Evolutionary conservation across 2,329 filamentous ascomycete genomes (phyloP).

Genomic region (Alternaria sp.): DNA sequence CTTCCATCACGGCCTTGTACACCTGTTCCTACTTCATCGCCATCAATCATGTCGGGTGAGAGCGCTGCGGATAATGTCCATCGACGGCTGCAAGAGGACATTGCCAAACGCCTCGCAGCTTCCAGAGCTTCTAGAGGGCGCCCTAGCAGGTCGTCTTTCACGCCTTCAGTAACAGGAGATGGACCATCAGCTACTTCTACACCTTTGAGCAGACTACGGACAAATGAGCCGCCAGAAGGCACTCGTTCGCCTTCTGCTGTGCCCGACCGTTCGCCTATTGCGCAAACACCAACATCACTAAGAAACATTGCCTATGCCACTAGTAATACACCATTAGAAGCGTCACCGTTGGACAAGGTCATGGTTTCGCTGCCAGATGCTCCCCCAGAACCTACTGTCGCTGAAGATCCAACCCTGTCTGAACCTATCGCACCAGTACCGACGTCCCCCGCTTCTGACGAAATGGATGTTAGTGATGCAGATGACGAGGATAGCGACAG

Average conservation of each 20-base stretch:
- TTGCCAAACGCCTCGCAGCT: constrained; percentile 12
- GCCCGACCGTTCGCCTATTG: constrained; percentile 38
- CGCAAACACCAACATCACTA: constrained; percentile 38
- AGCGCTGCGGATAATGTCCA: constrained; percentile 11
- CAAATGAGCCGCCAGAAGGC: constrained; percentile 25
- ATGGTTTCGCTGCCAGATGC: not conserved
- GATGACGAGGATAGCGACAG: constrained; percentile 33
- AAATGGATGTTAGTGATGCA: constrained; percentile 31
- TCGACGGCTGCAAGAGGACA: constrained; percentile 20
- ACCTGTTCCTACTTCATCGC: constrained; percentile 22
- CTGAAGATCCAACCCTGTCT: constrained; percentile 8
- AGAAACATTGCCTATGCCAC: constrained; percentile 37
- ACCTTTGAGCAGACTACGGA: constrained; percentile 10
- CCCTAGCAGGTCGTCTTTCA: constrained; percentile 6
- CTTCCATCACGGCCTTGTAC: constrained; percentile 31
- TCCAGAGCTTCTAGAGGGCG: constrained; percentile 24
- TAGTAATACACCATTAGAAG: constrained; percentile 13
- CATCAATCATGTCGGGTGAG: constrained; percentile 28
- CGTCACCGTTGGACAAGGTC: constrained; percentile 7
- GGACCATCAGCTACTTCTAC: constrained; percentile 1
- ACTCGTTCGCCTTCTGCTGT: constrained; percentile 49
- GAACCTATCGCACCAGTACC: constrained; percentile 2
- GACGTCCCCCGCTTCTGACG: constrained; percentile 14
- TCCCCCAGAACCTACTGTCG: constrained; percentile 10
- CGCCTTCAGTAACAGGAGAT: constrained; percentile 1